Evolutionary conservation across 805 yeast genomes (phyloP).

Genomic region (Pichia rugopelliculosa): DNA sequence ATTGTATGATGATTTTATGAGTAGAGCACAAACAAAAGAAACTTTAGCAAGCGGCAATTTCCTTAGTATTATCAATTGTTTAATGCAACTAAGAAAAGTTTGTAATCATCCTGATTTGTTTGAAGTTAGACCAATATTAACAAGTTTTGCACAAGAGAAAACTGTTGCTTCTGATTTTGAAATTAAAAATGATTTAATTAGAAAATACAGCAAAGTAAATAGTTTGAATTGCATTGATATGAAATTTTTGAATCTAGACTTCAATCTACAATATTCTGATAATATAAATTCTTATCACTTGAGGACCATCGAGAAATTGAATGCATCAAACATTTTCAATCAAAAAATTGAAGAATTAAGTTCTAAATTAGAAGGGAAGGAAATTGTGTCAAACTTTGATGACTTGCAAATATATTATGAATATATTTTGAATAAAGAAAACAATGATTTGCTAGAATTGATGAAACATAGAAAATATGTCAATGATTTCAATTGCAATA

Average conservation of each 20-base stretch:
- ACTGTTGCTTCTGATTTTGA: conserved; percentile 50
- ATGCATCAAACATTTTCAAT: conserved; percentile 40
- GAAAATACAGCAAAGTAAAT: conserved; percentile 22
- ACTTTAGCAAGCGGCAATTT: conserved; percentile 93
- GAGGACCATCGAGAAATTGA: conserved; percentile 35
- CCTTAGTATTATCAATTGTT: conserved; percentile 88
- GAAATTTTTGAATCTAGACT: conserved; percentile 52
- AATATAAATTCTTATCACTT: conserved; percentile 36
- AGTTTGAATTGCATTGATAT: conserved; percentile 33
- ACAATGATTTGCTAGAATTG: conserved; percentile 42
- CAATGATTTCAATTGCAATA: conserved; percentile 57
- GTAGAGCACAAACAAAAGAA: conserved; percentile 90
- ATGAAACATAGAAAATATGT: conserved; percentile 52
- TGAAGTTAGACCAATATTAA: conserved; percentile 90
- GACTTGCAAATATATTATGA: conserved; percentile 54
- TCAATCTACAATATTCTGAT: conserved; percentile 21
- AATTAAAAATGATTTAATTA: conserved; percentile 33
- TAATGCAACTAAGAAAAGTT: conserved; percentile 95
- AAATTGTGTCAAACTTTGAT: conserved; percentile 25
- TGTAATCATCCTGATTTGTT: conserved; percentile 89
- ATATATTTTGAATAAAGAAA: conserved; percentile 44
- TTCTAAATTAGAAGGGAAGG: conserved; percentile 26
- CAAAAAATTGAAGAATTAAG: conserved; percentile 39
- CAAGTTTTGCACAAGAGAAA: conserved; percentile 72
- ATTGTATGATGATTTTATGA: conserved; percentile 93